Evolutionary conservation across 768 basidiomycete genomes (phyloP).

Genomic region (Cantharellus anzutake): DNA sequence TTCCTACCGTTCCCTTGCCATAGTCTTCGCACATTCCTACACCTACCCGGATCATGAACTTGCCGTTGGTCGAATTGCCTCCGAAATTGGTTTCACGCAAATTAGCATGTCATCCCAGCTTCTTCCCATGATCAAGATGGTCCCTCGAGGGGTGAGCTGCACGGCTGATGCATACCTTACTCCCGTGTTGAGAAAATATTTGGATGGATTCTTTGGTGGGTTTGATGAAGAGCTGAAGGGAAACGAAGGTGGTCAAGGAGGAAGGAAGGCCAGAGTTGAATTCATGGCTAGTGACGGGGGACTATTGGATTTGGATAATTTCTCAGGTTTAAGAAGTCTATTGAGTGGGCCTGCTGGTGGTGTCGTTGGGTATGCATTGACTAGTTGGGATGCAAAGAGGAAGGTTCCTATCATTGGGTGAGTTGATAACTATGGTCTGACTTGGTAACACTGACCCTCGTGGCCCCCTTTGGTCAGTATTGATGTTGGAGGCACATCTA

Average conservation of each 20-base stretch:
- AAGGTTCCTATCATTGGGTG: constrained; percentile 72
- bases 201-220: constrained; percentile 80
- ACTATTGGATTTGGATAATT: constrained; percentile 57
- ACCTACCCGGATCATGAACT: constrained; percentile 78
- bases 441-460: background rate
- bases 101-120: constrained; percentile 75
- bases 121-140: constrained; percentile 92
- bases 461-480: constrained; percentile 26
- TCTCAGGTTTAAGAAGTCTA: constrained; percentile 87
- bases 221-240: constrained; percentile 54
- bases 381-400: constrained; percentile 68
- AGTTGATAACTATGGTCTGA: constrained; percentile 14
- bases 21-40: constrained; percentile 83
- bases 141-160: constrained; percentile 78
- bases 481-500: constrained; percentile 90
- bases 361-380: constrained; percentile 86
- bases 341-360: constrained; percentile 88
- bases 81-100: constrained; percentile 69
- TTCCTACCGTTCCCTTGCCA: constrained; percentile 61
- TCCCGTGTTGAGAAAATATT: constrained; percentile 64
- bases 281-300: constrained; percentile 96
- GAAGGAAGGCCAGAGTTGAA: constrained; percentile 45
- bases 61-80: constrained; percentile 50
- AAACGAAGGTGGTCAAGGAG: constrained; percentile 18
- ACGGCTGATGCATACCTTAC: constrained; percentile 94